Evolutionary conservation across 208 protist genomes (phyloP), one percentile per base, ranked within the genome.

Genomic region (Wallacemonas collosoma): DNA sequence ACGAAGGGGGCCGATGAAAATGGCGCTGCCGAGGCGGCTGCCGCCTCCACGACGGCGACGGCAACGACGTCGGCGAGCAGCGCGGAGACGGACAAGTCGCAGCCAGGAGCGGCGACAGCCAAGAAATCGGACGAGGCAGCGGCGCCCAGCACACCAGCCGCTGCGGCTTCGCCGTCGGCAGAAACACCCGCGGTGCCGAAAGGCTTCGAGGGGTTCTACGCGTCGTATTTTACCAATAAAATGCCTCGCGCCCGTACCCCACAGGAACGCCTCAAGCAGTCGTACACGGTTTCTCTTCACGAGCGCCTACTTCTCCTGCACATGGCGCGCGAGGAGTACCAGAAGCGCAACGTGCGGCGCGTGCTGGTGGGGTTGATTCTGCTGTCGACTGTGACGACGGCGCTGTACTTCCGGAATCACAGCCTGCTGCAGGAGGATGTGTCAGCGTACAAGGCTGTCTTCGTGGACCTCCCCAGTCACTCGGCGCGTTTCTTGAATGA

Each of bases 151-250:
- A 7, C 2, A n/a, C 8, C 56, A 6, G 11, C 56, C 5, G 5
- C 56, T 3, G 56, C 56, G 36, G 6, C 56, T 5, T 15, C 76
- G 36, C 60, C 67, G 17, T 69, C 57, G 50, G 70, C 35, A 4
- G 75, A 79, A 8, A 43, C 70, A 45, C 45, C 56, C 41, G 67
- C 53, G 41, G 56, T 88, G 15, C 90, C 90, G 11, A 83, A 84
- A 35, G 88, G 88, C 4, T 93, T 95, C 72, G 88, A 88, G 66
- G 83, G 81, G 1, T 91, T 94, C 64, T 89, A 94, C 70, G 78
- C 82, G 45, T 61, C 73, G 69, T 76, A 55, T 15, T 78, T 89
- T 47, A 50, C 80, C 54, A 68, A 72, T n/a, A 85, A 76, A 53
- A 83, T 87, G 79, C 61, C 76, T 14, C 77, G 79, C 65, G 63